phyloP scores from a whole-genome alignment of 2,329 filamentous ascomycete species.

The Knufia petricola region DNA sequence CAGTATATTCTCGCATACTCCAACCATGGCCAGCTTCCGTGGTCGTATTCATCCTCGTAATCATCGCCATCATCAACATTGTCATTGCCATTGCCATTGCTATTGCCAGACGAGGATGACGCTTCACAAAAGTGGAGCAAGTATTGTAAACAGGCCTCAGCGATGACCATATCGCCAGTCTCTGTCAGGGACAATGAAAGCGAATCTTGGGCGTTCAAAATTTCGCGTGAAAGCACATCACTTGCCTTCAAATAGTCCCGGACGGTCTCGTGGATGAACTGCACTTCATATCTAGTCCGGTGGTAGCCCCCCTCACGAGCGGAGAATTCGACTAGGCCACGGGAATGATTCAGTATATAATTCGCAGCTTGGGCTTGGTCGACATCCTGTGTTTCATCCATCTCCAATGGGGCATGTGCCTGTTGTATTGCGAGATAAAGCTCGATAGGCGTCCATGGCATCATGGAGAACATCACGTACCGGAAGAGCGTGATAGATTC shows the following conservation, averaged over 20 bases:
- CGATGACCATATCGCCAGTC: conserved; percentile 7
- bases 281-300: conserved; percentile 11
- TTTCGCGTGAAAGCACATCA: conserved; percentile 14
- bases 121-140: conserved; percentile 4
- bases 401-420: conserved; percentile 4
- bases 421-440: conserved; percentile 7
- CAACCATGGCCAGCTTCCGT: too few relatives aligned
- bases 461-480: conserved; percentile 13
- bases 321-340: conserved; percentile 27
- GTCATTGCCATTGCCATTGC: too few relatives aligned
- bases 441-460: conserved; percentile 15
- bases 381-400: conserved; percentile 8
- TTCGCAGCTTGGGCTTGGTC: conserved; percentile 1
- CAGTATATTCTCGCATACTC: not conserved
- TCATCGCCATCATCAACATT: too few relatives aligned
- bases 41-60: too few relatives aligned
- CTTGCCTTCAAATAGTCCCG: conserved; percentile 28
- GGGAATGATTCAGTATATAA: conserved; percentile 24
- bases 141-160: conserved; percentile 2
- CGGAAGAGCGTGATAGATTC: conserved; percentile 11
- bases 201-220: conserved; percentile 9
- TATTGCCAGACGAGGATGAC: too few relatives aligned
- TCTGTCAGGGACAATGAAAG: conserved; percentile 1
- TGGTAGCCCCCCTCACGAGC: conserved; percentile 11
- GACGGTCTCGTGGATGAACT: conserved; percentile 32